phyloP scores from a whole-genome alignment of 176 grass and related monocot genomes.

The Pontederia crassipes region DNA sequence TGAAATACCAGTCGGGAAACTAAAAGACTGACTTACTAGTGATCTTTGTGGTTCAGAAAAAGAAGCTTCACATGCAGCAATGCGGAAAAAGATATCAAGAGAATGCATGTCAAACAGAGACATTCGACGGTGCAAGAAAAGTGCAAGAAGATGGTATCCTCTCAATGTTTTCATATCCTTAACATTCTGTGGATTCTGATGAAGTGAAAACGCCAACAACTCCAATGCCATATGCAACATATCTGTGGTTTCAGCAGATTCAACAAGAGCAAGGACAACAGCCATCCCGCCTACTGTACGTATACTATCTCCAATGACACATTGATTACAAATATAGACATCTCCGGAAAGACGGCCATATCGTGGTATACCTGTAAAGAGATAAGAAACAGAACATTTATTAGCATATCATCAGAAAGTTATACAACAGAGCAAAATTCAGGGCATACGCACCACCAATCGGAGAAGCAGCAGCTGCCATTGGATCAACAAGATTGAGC shows the following conservation, averaged over 20 bases:
- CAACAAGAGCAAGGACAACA: constrained; percentile 88
- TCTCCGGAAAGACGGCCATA: constrained; percentile 90
- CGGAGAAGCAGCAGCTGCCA: constrained; percentile 93
- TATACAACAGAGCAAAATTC: background rate
- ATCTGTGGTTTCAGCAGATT: constrained; percentile 82
- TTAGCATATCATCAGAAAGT: background rate
- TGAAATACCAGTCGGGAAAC: constrained; percentile 58
- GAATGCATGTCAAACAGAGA: constrained; percentile 94
- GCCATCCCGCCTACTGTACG: constrained; percentile 88
- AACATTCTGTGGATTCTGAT: constrained; percentile 86
- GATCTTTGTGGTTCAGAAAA: constrained; percentile 80
- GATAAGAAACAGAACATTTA: constrained; percentile 2
- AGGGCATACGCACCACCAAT: constrained; percentile 60
- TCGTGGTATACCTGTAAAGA: constrained; percentile 82
- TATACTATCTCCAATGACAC: constrained; percentile 86
- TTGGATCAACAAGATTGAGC: constrained; percentile 96
- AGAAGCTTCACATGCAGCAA: constrained; percentile 96
- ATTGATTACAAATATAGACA: constrained; percentile 88
- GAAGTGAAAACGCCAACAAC: constrained; percentile 79
- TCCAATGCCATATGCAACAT: constrained; percentile 96
- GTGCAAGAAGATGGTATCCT: constrained; percentile 91
- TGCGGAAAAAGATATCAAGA: constrained; percentile 98
- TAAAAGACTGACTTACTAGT: constrained; percentile 52
- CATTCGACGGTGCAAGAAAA: constrained; percentile 86
- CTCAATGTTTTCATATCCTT: constrained; percentile 85